A percentile compares a stretch with the other conserved stretches of the same genome.
Evolutionary conservation across 2,329 filamentous ascomycete species (phyloP).

Genomic region (Colletotrichum higginsianum): DNA sequence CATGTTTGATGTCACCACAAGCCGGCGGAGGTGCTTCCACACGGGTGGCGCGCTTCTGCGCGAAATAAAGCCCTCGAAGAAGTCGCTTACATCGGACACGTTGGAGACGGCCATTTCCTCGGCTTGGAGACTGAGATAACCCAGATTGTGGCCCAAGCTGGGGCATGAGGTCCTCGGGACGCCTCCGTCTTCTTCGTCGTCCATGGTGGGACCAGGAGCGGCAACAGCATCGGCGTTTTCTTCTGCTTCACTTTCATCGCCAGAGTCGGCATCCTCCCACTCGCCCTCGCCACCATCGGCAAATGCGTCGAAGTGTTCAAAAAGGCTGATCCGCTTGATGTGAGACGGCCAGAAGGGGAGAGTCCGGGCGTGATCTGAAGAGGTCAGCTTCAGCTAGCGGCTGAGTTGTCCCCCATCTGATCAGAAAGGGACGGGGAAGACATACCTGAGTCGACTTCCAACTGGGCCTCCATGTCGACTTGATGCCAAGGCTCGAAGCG

Average conservation of each 20-base stretch:
- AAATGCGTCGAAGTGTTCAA: slow-evolving; percentile 44
- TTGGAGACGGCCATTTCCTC: slow-evolving; percentile 44
- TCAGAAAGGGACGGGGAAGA: neutral
- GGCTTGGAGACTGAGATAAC: slow-evolving; percentile 37
- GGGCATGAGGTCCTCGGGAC: slow-evolving; percentile 36
- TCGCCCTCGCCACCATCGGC: slow-evolving; percentile 25
- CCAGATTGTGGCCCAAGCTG: slow-evolving; percentile 41
- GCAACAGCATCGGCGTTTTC: neutral
- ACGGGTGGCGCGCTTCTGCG: slow-evolving; percentile 28
- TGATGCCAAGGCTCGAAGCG: slow-evolving; percentile 45
- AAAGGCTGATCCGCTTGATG: slow-evolving; percentile 44
- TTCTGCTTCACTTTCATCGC: slow-evolving; percentile 21
- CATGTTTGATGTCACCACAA: slow-evolving; percentile 46
- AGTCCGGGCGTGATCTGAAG: slow-evolving; percentile 42
- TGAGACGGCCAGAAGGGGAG: slow-evolving; percentile 45
- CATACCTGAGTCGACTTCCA: slow-evolving; percentile 43
- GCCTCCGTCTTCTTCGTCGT: slow-evolving; percentile 5
- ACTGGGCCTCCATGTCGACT: slow-evolving; percentile 40
- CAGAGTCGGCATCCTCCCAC: slow-evolving; percentile 40
- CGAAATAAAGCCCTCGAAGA: slow-evolving; percentile 45
- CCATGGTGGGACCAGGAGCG: neutral
- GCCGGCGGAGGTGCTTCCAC: slow-evolving; percentile 46
- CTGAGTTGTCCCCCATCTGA: neutral
- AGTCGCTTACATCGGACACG: slow-evolving; percentile 41
- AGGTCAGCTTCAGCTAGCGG: neutral